Evolutionary conservation across 148 eudicot genomes (phyloP).

Genomic region (Spergularia marina): DNA sequence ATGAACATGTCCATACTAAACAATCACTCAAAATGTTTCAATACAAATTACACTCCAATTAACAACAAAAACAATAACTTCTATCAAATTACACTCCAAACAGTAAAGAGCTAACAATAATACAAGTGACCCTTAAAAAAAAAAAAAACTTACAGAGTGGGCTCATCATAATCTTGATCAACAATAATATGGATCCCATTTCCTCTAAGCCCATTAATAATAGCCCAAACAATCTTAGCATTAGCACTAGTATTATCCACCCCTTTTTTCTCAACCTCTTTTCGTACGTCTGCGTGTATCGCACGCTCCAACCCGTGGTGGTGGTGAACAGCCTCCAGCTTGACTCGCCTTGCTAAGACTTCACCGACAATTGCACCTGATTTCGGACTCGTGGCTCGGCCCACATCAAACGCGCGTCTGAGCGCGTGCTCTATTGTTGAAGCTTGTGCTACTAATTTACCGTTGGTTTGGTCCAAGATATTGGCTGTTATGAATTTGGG

Average conservation of each 20-base stretch:
- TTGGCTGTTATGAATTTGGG: conserved; percentile 62
- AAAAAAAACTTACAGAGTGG: too few species aligned
- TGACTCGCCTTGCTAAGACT: conserved; percentile 56
- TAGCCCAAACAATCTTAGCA: conserved; percentile 24
- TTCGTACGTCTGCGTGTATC: conserved; percentile 43
- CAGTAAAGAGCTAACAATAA: too few species aligned
- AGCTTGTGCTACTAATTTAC: conserved; percentile 47
- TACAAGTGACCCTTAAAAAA: too few species aligned
- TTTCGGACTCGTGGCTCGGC: conserved; percentile 49
- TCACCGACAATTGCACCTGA: conserved; percentile 37
- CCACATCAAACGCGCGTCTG: conserved; percentile 38
- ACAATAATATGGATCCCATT: conserved; percentile 23
- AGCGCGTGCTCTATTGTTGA: conserved; percentile 56
- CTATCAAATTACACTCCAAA: too few species aligned
- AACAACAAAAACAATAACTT: too few species aligned
- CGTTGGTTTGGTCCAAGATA: conserved; percentile 48
- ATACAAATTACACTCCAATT: too few species aligned
- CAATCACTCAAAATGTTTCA: too few species aligned
- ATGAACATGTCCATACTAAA: too few species aligned
- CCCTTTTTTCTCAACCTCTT: conserved; percentile 58
- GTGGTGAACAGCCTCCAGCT: conserved; percentile 46
- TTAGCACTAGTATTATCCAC: conserved; percentile 19
- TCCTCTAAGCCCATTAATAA: conserved; percentile 20
- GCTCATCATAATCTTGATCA: neutral
- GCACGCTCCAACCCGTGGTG: conserved; percentile 37